These are phyloP conservation scores for Lagenidium giganteum DNA, from an alignment of 352 stramenopile genomes.

Conservation along the genomic window DNA sequence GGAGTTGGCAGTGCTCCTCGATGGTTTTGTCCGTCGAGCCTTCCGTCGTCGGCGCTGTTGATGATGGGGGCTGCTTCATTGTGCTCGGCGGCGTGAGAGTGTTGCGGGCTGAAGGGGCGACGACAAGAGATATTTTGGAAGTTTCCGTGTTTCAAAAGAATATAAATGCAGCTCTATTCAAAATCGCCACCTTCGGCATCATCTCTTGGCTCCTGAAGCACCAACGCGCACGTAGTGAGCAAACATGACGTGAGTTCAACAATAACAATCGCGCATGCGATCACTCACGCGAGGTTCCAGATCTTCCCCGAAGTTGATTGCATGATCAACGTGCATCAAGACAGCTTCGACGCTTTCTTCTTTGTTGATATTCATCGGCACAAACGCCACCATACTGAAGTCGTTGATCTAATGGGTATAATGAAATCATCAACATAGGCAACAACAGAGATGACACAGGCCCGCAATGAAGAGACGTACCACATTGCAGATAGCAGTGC, in stretches of 20 bases:
- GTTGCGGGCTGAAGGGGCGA: neutral
- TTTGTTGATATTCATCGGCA: conserved; percentile 94
- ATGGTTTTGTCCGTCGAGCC: conserved; percentile 21
- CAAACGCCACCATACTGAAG: conserved; percentile 95
- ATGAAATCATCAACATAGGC: neutral
- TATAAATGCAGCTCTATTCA: no score
- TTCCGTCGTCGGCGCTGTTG: conserved; percentile 8
- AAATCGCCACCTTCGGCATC: no score
- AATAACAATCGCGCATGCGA: neutral
- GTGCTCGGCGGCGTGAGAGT: no score
- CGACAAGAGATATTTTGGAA: neutral
- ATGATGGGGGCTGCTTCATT: neutral
- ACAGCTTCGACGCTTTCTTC: conserved; percentile 94
- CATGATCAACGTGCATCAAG: conserved; percentile 90
- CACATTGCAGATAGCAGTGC: conserved; percentile 67
- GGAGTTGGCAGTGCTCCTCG: conserved; percentile 55
- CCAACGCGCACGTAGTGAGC: no score
- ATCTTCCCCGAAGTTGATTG: conserved; percentile 95
- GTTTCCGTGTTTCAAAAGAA: no score
- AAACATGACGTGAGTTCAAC: conserved; percentile 4
- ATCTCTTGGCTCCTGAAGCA: conserved; percentile 49
- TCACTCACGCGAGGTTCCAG: conserved; percentile 69
- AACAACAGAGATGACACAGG: neutral
- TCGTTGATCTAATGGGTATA: conserved; percentile 87
- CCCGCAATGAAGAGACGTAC: conserved; percentile 38